Evolutionary conservation across 148 eudicot species (phyloP), one percentile per base, ranked within the genome.

Genomic region (Fallopia convolvulus): DNA sequence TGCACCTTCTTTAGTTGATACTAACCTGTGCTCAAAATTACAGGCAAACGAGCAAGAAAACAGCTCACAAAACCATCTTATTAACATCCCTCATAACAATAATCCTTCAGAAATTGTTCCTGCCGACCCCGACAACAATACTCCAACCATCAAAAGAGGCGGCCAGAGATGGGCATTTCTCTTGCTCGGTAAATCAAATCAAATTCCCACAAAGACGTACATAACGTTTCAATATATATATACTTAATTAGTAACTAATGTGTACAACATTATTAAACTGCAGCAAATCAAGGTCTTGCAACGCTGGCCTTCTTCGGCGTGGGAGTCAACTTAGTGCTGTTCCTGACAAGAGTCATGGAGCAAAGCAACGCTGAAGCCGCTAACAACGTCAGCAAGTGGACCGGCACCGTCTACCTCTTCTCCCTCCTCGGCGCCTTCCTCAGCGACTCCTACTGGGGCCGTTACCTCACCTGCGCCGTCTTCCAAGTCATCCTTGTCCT

Each of bases 391-490:
- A 92, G 97, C 88, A 83, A 77, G 30, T 95, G 99, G 99, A 95
- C 97, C 1, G 99, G 97, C 68, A 92, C 97, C 5, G 97, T 95
- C 39, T 95, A 95, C 79, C 63, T 95, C 80, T 95, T 87, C 85
- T 95, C 99, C 1, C 76, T 95, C 33, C 68, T 95, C 10, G 99
- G 91, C 30, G 99, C 99, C 17, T 95, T 95, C 74, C 91, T 95
- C 26, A 95, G 99, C 41, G 99, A 95, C 77, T 95, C 99, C 0
- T 95, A 95, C 58, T 93, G 97, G 94, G 99, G 99, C 6, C 93
- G 99, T 36, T 95, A 86, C 81, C 80, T 89, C 50, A 95, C 99
- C 47, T 92, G 97, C 81, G 81, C 90, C 20, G 61, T 95, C 78
- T 95, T 90, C 72, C 99, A 95, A 75, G 7, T 88, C 42, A 85